Conservation (phyloP, 1,284 basidiomycete genomes). For the Xerocomus nothofagi region DNA sequence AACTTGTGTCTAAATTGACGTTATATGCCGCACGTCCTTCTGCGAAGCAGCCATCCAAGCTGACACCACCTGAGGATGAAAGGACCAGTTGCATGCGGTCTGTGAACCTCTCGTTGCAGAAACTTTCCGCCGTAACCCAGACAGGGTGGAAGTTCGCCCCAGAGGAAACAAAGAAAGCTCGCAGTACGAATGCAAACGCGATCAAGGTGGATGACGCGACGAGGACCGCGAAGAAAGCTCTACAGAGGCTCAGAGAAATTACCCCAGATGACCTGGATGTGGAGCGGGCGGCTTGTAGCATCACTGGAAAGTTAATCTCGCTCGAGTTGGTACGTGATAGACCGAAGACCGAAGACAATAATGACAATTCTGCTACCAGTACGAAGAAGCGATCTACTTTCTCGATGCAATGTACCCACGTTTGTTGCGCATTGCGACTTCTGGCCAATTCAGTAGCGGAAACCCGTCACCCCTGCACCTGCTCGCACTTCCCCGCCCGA, state of each 20-base stretch:
- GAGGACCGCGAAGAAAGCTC: slow-evolving; percentile 37
- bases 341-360: neutral
- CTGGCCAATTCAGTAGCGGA: neutral
- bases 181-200: slow-evolving; percentile 29
- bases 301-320: slow-evolving; percentile 61
- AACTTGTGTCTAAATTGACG: slow-evolving; percentile 5
- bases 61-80: slow-evolving; percentile 25
- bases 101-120: slow-evolving; percentile 62
- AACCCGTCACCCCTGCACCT: slow-evolving; percentile 32
- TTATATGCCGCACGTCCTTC: slow-evolving; percentile 4
- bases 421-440: slow-evolving; percentile 30
- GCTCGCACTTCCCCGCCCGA: slow-evolving; percentile 49
- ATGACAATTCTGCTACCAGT: slow-evolving; percentile 38
- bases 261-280: slow-evolving; percentile 56
- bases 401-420: slow-evolving; percentile 47
- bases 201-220: slow-evolving; percentile 38
- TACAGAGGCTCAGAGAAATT: slow-evolving; percentile 47
- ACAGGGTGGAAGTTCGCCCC: slow-evolving; percentile 53
- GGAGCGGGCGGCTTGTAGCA: slow-evolving; percentile 66
- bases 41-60: slow-evolving; percentile 3
- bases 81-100: slow-evolving; percentile 51
- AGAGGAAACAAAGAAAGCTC: slow-evolving; percentile 21
- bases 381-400: slow-evolving; percentile 46
- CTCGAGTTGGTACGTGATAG: slow-evolving; percentile 60
- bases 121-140: slow-evolving; percentile 50